Conservation (phyloP, 2,329 filamentous ascomycete species). For the Elsinoe necatrix region DNA sequence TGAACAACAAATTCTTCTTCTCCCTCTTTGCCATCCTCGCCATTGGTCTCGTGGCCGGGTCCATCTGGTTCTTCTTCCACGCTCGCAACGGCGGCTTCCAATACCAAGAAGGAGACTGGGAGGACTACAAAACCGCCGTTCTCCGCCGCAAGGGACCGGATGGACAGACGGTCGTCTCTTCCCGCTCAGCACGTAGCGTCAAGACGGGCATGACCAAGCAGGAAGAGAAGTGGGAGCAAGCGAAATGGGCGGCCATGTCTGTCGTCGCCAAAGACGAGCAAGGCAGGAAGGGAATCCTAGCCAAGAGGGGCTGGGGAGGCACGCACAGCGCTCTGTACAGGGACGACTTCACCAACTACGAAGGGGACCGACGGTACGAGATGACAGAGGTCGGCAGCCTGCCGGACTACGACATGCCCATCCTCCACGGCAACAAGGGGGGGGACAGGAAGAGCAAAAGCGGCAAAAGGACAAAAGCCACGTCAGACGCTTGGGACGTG, state of each 20-base stretch:
- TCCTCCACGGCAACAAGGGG: not conserved
- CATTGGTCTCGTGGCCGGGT: slow-evolving; percentile 60
- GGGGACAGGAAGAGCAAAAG: not conserved
- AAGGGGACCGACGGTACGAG: slow-evolving; percentile 21
- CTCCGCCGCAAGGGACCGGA: slow-evolving; percentile 81
- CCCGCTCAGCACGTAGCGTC: slow-evolving; percentile 72
- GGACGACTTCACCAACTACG: slow-evolving; percentile 36
- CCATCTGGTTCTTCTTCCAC: slow-evolving; percentile 99
- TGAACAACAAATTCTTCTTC: slow-evolving; percentile 58
- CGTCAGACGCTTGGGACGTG: not conserved
- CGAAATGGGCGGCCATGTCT: slow-evolving; percentile 28
- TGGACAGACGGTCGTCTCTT: slow-evolving; percentile 61
- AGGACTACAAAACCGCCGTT: slow-evolving; percentile 96
- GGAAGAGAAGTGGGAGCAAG: slow-evolving; percentile 19
- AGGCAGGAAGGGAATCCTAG: slow-evolving; percentile 31
- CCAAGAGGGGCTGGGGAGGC: slow-evolving; percentile 34
- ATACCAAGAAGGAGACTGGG: slow-evolving; percentile 82
- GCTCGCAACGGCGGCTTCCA: slow-evolving; percentile 91
- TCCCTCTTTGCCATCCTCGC: slow-evolving; percentile 80
- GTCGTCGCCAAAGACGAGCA: slow-evolving; percentile 41
- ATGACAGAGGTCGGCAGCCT: slow-evolving; percentile 25
- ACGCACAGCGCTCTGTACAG: slow-evolving; percentile 36
- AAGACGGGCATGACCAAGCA: slow-evolving; percentile 51
- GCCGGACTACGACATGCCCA: slow-evolving; percentile 12
- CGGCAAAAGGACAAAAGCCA: not conserved